Percentiles rank a stretch among this genome's conserved stretches.
Conservation (phyloP, 768 basidiomycete species). For the Leccinum uliginosum region DNA sequence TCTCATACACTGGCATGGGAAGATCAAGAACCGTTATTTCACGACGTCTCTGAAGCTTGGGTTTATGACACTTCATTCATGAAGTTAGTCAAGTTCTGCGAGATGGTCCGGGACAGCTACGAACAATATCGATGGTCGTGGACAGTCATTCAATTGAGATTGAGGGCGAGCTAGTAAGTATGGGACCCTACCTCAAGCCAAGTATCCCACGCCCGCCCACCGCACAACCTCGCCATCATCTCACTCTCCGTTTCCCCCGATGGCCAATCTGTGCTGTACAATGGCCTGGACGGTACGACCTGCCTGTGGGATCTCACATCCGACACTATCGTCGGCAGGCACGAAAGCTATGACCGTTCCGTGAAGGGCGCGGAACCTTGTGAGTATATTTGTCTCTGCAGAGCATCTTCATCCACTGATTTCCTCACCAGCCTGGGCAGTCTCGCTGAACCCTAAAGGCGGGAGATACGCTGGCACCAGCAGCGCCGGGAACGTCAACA, state of each 20-base stretch:
- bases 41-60: background rate
- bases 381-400: constrained; percentile 35
- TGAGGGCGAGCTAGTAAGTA: no score
- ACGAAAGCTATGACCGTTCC: constrained; percentile 68
- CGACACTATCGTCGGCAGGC: constrained; percentile 56
- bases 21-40: background rate
- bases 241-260: constrained; percentile 70
- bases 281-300: constrained; percentile 82
- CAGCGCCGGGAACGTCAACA: constrained; percentile 62
- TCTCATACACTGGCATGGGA: background rate
- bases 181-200: constrained; percentile 69
- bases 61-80: background rate
- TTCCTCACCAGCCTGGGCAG: constrained; percentile 63
- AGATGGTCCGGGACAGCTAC: constrained; percentile 2
- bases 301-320: constrained; percentile 66
- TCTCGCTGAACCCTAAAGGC: constrained; percentile 74
- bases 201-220: constrained; percentile 51
- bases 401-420: background rate
- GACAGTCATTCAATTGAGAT: no score
- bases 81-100: constrained; percentile 10
- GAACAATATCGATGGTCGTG: constrained; percentile 5
- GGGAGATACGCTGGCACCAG: constrained; percentile 73
- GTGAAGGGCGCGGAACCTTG: constrained; percentile 59
- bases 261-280: constrained; percentile 67
- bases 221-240: constrained; percentile 84